Conservation (phyloP, 768 basidiomycete species). For the Strobilomyces confusus region DNA sequence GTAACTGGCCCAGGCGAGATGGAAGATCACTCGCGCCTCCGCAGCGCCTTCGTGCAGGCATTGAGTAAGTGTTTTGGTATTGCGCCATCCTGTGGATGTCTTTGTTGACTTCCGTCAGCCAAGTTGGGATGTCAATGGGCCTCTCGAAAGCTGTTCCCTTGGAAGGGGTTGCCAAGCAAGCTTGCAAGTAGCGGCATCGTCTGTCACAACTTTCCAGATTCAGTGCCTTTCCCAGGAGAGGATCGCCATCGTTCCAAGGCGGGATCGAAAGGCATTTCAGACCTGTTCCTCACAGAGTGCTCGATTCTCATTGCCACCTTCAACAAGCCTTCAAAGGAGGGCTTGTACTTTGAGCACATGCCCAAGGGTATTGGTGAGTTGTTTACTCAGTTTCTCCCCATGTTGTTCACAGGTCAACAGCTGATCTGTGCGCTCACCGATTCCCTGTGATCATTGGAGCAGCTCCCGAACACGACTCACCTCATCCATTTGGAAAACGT, state of each 20-base stretch:
- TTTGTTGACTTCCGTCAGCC: background rate
- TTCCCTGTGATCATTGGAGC: too few relatives aligned
- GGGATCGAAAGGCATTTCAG: slow-evolving; percentile 1
- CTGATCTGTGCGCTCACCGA: too few relatives aligned
- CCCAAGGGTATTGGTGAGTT: too few relatives aligned
- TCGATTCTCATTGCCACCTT: background rate
- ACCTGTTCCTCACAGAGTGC: slow-evolving; percentile 1
- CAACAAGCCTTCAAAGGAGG: background rate
- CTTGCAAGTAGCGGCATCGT: background rate
- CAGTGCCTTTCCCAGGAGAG: background rate
- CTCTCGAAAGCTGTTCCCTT: background rate
- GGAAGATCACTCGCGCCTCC: too few relatives aligned
- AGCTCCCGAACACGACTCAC: too few relatives aligned
- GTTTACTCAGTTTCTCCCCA: too few relatives aligned
- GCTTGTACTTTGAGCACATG: background rate
- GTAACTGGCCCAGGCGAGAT: too few relatives aligned
- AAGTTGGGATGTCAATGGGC: slow-evolving; percentile 1
- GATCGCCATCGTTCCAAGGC: background rate
- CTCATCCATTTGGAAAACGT: too few relatives aligned
- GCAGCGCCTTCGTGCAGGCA: too few relatives aligned
- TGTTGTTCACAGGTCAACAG: too few relatives aligned
- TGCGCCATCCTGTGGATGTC: too few relatives aligned
- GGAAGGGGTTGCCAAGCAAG: slow-evolving; percentile 1
- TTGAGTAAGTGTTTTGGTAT: too few relatives aligned
- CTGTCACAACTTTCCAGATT: background rate